Evolutionary conservation across 2,329 filamentous ascomycete species (phyloP).

Genomic region (Xylaria sp.): DNA sequence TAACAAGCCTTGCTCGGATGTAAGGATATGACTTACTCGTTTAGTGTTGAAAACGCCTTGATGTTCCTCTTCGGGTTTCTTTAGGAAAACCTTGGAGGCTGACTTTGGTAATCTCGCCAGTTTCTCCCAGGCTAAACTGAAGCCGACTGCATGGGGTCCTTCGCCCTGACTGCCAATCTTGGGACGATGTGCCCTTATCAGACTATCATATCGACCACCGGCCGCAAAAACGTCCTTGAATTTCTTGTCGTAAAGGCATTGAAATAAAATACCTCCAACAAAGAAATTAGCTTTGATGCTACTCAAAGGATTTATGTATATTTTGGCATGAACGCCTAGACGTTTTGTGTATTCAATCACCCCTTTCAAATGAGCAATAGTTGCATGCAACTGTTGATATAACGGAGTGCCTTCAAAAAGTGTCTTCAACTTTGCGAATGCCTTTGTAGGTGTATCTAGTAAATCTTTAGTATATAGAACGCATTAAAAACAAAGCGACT

Average conservation of each 20-base stretch:
- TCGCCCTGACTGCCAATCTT: slow-evolving; percentile 70
- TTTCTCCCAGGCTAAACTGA: slow-evolving; percentile 89
- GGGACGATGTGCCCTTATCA: slow-evolving; percentile 85
- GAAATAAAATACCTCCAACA: slow-evolving; percentile 84
- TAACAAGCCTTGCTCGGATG: slow-evolving; percentile 2
- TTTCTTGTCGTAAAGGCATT: slow-evolving; percentile 88
- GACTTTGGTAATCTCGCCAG: slow-evolving; percentile 73
- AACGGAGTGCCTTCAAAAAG: slow-evolving; percentile 72
- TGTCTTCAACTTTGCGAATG: slow-evolving; percentile 66
- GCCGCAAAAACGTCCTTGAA: slow-evolving; percentile 88
- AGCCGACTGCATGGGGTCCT: slow-evolving; percentile 86
- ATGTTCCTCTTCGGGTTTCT: slow-evolving; percentile 73
- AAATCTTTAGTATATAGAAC: slow-evolving; percentile 30
- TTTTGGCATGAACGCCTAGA: slow-evolving; percentile 78
- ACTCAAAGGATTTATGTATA: slow-evolving; percentile 85
- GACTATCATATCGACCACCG: slow-evolving; percentile 89
- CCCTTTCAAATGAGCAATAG: slow-evolving; percentile 81
- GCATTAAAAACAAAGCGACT: background rate
- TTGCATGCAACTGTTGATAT: slow-evolving; percentile 78
- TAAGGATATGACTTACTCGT: slow-evolving; percentile 61
- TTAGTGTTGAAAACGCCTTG: slow-evolving; percentile 69
- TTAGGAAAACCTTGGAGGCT: slow-evolving; percentile 69
- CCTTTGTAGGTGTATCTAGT: slow-evolving; percentile 65
- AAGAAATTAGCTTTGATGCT: slow-evolving; percentile 95
- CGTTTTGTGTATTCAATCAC: slow-evolving; percentile 80